Conservation (phyloP, 768 basidiomycete genomes). For the Pulveroboletus ravenelii region DNA sequence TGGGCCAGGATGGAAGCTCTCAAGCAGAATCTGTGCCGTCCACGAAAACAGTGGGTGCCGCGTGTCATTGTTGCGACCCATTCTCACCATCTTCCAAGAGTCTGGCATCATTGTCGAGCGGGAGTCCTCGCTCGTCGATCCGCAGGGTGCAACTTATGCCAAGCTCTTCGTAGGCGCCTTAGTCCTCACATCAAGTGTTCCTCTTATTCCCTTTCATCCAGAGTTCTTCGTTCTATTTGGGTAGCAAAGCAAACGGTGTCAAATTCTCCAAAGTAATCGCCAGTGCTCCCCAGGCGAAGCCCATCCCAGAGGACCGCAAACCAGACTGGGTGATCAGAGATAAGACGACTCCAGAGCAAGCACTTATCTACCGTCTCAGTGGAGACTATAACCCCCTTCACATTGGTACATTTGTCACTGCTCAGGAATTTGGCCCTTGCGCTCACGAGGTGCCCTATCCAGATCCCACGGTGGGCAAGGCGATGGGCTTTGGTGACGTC, state of each 20-base stretch:
- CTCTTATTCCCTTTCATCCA: slow-evolving; percentile 17
- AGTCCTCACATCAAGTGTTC: not conserved
- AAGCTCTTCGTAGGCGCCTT: slow-evolving; percentile 52
- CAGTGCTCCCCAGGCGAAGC: slow-evolving; percentile 55
- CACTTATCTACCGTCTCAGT: slow-evolving; percentile 65
- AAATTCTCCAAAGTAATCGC: slow-evolving; percentile 62
- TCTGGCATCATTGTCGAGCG: slow-evolving; percentile 67
- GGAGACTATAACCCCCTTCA: slow-evolving; percentile 81
- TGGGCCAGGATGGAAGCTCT: slow-evolving; percentile 76
- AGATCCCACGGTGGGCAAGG: slow-evolving; percentile 74
- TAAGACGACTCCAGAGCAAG: slow-evolving; percentile 61
- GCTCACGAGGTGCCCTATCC: not conserved
- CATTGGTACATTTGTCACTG: slow-evolving; percentile 42
- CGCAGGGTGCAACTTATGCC: slow-evolving; percentile 54
- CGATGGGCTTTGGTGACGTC: slow-evolving; percentile 74
- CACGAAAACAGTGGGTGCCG: slow-evolving; percentile 71
- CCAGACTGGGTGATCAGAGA: slow-evolving; percentile 61
- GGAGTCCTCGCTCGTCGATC: slow-evolving; percentile 61
- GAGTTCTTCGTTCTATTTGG: slow-evolving; percentile 67
- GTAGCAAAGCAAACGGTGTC: slow-evolving; percentile 57
- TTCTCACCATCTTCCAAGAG: slow-evolving; percentile 38
- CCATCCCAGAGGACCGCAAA: slow-evolving; percentile 54
- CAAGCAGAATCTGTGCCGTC: slow-evolving; percentile 59
- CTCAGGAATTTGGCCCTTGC: not conserved
- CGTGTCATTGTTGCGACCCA: not conserved